Percentiles rank a stretch among this genome's conserved stretches.
phyloP scores from a whole-genome alignment of 306 rosid species.

The Lathyrus oleraceus region DNA sequence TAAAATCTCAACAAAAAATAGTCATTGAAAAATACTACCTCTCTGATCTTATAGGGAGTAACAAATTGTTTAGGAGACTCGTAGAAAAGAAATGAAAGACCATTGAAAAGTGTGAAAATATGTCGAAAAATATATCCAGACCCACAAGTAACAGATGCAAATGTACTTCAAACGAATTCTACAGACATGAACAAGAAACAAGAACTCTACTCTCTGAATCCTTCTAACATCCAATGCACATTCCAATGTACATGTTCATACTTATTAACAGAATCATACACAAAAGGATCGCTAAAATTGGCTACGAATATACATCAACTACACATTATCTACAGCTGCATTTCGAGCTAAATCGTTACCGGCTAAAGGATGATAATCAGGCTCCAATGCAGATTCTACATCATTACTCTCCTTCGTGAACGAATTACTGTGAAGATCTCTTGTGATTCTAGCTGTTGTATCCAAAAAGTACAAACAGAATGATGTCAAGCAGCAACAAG shows the following conservation, averaged over 20 bases:
- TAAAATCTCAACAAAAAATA: no score
- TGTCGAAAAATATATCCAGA: no score
- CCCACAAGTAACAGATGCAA: not conserved
- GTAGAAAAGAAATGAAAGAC: no score
- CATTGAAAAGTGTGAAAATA: no score
- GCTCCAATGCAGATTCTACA: conserved; percentile 45
- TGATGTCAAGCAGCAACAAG: conserved; percentile 58
- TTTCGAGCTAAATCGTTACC: conserved; percentile 2
- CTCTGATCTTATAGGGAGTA: no score
- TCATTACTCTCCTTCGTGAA: conserved; percentile 44
- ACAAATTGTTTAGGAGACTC: no score
- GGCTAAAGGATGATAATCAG: conserved; percentile 21
- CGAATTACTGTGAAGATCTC: conserved; percentile 56
- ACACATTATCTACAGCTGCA: conserved; percentile 11
- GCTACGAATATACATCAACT: not conserved
- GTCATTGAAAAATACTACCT: no score
- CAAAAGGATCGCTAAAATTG: not conserved
- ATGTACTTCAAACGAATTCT: not conserved
- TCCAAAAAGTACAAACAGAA: conserved; percentile 70
- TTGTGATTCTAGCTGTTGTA: conserved; percentile 67
- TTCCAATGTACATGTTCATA: not conserved
- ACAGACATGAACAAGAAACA: not conserved
- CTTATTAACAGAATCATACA: not conserved
- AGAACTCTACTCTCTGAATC: conserved; percentile 1
- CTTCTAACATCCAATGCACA: not conserved